A percentile compares a stretch with the other conserved stretches of the same genome.
Conservation (phyloP, 2,329 filamentous ascomycete genomes). For the Arthrobotrys pseudoclavata region DNA sequence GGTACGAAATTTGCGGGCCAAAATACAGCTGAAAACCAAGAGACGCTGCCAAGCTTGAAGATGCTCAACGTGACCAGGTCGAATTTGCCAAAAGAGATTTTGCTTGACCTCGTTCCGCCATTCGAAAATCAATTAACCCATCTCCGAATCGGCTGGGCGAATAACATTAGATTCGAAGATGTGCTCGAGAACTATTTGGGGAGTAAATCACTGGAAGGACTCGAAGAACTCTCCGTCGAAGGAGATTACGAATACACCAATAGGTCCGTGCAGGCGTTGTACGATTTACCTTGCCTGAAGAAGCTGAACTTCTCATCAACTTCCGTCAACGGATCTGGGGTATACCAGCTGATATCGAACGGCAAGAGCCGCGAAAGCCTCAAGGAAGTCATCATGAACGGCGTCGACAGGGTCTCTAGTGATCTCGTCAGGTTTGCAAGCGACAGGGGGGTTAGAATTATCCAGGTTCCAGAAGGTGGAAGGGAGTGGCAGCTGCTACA, state of each 20-base stretch:
- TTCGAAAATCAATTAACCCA: constrained; percentile 36
- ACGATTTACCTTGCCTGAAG: constrained; percentile 19
- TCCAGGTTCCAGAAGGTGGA: constrained; percentile 34
- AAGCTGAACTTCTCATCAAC: constrained; percentile 41
- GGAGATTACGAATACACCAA: constrained; percentile 47
- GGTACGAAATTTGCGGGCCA: constrained; percentile 11
- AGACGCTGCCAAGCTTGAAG: constrained; percentile 36
- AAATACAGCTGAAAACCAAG: constrained; percentile 33
- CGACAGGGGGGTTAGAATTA: constrained; percentile 31
- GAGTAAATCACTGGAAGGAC: background rate
- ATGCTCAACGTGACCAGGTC: constrained; percentile 42
- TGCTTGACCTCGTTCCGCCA: constrained; percentile 38
- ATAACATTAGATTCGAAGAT: constrained; percentile 29
- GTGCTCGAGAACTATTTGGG: constrained; percentile 24
- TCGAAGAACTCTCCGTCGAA: constrained; percentile 50
- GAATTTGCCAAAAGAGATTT: constrained; percentile 3
- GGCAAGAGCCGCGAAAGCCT: constrained; percentile 39
- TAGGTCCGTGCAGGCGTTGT: constrained; percentile 24
- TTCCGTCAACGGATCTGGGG: constrained; percentile 35
- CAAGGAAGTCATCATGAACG: constrained; percentile 49
- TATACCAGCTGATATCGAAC: constrained; percentile 36
- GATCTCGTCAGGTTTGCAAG: constrained; percentile 32
- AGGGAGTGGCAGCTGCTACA: constrained; percentile 44
- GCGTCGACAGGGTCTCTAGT: constrained; percentile 37
- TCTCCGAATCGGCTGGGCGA: constrained; percentile 44